These are phyloP conservation scores for Sugiyamaella neomexicana DNA, from an alignment of 1,139 yeast genomes.

Conservation along the genomic window DNA sequence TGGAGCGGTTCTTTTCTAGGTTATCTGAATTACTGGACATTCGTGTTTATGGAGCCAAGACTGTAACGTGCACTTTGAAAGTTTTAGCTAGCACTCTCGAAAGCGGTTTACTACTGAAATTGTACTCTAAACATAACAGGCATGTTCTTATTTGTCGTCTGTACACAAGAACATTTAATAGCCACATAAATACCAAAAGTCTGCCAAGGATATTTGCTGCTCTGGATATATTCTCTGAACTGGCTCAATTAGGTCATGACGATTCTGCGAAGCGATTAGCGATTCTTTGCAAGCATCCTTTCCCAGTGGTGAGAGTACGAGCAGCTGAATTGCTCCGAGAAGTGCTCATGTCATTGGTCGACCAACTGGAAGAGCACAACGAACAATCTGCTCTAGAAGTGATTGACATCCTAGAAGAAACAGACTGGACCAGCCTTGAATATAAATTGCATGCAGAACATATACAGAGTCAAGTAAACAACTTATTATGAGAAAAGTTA, in stretches of 20 bases:
- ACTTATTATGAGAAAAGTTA: background rate
- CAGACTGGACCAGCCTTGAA: slow-evolving; percentile 24
- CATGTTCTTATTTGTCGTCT: slow-evolving; percentile 11
- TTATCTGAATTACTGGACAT: slow-evolving; percentile 23
- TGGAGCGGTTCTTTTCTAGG: slow-evolving; percentile 12
- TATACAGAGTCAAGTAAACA: background rate
- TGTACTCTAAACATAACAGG: slow-evolving; percentile 11
- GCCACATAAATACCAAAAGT: slow-evolving; percentile 30
- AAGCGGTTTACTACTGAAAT: slow-evolving; percentile 23
- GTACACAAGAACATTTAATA: slow-evolving; percentile 28
- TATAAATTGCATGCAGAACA: background rate
- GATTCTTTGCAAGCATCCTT: slow-evolving; percentile 25
- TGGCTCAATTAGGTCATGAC: slow-evolving; percentile 27
- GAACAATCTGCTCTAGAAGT: slow-evolving; percentile 2
- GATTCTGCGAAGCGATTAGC: slow-evolving; percentile 26
- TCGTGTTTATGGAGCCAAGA: slow-evolving; percentile 18
- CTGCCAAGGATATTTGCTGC: slow-evolving; percentile 24
- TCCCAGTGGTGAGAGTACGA: slow-evolving; percentile 29
- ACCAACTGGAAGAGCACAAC: slow-evolving; percentile 7
- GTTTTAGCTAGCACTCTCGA: slow-evolving; percentile 23
- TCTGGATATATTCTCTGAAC: slow-evolving; percentile 24
- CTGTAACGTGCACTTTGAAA: slow-evolving; percentile 23
- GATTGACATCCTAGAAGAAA: slow-evolving; percentile 20
- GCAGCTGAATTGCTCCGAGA: slow-evolving; percentile 32
- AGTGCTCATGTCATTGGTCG: slow-evolving; percentile 17